Percentiles rank a stretch among this genome's conserved stretches.
Conservation (phyloP, 73 alveolate species). For the Uronychia setigera region DNA sequence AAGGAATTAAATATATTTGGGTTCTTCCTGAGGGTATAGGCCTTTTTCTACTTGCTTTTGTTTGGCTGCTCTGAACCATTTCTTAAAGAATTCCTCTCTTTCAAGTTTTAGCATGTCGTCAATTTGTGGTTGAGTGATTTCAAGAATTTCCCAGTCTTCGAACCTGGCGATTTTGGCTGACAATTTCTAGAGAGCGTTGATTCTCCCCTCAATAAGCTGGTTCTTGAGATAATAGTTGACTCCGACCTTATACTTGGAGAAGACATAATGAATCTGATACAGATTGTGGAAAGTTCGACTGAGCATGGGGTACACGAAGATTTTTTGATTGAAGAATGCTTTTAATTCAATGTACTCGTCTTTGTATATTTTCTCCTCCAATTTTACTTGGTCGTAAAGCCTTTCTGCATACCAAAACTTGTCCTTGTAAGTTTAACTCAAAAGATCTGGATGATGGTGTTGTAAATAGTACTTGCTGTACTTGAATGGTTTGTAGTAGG, state of each 20-base stretch:
- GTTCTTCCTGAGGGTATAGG: not conserved
- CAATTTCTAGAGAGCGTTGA: slow-evolving; percentile 3
- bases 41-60: slow-evolving; percentile 22
- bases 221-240: slow-evolving; percentile 2
- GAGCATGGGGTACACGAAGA: slow-evolving; percentile 13
- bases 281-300: slow-evolving; percentile 8
- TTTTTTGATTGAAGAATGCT: not conserved
- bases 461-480: not conserved
- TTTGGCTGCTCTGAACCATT: slow-evolving; percentile 15
- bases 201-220: slow-evolving; percentile 24
- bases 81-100: not conserved
- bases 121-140: not conserved
- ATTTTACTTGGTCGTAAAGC: not conserved
- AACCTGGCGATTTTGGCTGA: not conserved
- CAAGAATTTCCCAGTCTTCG: slow-evolving; percentile 38
- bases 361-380: not conserved
- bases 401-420: not conserved
- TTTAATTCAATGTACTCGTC: slow-evolving; percentile 1
- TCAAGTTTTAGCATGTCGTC: not conserved
- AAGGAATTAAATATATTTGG: not conserved
- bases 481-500: not conserved
- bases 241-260: slow-evolving; percentile 18
- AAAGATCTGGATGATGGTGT: not conserved
- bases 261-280: not conserved
- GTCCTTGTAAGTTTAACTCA: not conserved